Evolutionary conservation across 202 grass and related monocot species (phyloP).

Genomic region (Schoenoplectus tabernaemontani): DNA sequence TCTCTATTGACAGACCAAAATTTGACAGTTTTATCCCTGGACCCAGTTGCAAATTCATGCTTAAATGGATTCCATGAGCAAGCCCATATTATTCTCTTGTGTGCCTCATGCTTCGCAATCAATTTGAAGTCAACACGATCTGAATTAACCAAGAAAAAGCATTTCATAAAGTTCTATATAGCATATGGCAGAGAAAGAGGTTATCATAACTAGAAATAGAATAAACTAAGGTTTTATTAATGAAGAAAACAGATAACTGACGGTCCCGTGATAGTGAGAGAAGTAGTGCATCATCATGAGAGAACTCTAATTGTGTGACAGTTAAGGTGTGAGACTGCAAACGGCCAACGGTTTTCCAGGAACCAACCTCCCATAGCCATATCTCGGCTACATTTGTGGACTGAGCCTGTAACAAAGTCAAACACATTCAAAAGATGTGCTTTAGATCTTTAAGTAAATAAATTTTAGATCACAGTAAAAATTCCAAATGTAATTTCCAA

Average conservation of each 20-base stretch:
- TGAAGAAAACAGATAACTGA: conserved; percentile 59
- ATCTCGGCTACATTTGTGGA: conserved; percentile 66
- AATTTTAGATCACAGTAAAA: neutral
- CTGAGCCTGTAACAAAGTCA: conserved; percentile 51
- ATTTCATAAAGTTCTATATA: conserved; percentile 16
- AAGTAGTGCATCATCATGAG: conserved; percentile 61
- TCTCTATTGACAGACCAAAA: conserved; percentile 46
- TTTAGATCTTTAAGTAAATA: neutral
- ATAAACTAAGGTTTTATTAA: conserved; percentile 46
- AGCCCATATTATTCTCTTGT: conserved; percentile 98
- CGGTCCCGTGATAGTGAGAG: conserved; percentile 84
- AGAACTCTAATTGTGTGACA: conserved; percentile 93
- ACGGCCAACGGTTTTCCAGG: conserved; percentile 74
- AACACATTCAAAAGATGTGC: neutral
- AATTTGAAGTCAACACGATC: conserved; percentile 42
- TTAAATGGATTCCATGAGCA: conserved; percentile 86
- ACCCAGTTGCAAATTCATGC: conserved; percentile 87
- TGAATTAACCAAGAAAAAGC: conserved; percentile 30
- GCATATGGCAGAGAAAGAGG: conserved; percentile 3
- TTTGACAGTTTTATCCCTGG: conserved; percentile 94
- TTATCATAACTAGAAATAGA: neutral
- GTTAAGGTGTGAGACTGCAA: conserved; percentile 87
- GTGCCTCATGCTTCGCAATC: conserved; percentile 69
- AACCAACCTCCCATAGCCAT: conserved; percentile 92
- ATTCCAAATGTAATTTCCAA: neutral